A percentile compares a stretch with the other conserved stretches of the same genome.
These are phyloP conservation scores for Eimeria necatrix DNA, from an alignment of 169 alveolate species.

Conservation along the genomic window DNA sequence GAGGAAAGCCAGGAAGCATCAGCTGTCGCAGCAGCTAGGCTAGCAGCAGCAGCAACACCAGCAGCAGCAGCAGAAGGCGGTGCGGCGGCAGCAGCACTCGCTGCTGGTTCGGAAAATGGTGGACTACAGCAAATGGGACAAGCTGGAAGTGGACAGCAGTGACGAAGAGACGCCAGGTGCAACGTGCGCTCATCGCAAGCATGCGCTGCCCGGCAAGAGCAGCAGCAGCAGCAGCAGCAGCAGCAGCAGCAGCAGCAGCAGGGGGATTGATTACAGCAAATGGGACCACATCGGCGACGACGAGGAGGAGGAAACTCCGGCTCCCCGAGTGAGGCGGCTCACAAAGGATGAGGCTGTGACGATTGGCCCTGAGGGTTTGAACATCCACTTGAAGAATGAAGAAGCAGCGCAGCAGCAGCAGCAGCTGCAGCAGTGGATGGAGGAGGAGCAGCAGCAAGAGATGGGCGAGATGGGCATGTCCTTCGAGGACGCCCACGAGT, in stretches of 20 bases:
- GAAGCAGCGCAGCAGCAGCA: constrained; percentile 29
- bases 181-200: background rate
- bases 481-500: constrained; percentile 76
- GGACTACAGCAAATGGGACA: constrained; percentile 80
- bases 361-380: constrained; percentile 55
- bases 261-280: constrained; percentile 61
- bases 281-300: constrained; percentile 65
- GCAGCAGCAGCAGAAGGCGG: background rate
- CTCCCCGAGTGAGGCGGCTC: constrained; percentile 73
- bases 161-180: constrained; percentile 67
- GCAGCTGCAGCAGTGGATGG: constrained; percentile 49
- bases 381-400: constrained; percentile 2
- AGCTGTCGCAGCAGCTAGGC: background rate
- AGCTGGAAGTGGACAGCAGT: constrained; percentile 55
- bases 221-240: constrained; percentile 45
- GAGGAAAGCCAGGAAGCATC: no score
- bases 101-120: constrained; percentile 69
- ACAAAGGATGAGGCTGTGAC: constrained; percentile 60
- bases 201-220: background rate
- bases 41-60: background rate
- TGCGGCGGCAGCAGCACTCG: background rate
- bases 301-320: background rate
- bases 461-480: constrained; percentile 44
- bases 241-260: constrained; percentile 63
- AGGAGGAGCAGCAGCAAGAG: constrained; percentile 49